Percentiles rank a stretch among this genome's conserved stretches.
These are phyloP conservation scores for Acer negundo DNA, from an alignment of 345 rosid genomes.

Conservation along the genomic window DNA sequence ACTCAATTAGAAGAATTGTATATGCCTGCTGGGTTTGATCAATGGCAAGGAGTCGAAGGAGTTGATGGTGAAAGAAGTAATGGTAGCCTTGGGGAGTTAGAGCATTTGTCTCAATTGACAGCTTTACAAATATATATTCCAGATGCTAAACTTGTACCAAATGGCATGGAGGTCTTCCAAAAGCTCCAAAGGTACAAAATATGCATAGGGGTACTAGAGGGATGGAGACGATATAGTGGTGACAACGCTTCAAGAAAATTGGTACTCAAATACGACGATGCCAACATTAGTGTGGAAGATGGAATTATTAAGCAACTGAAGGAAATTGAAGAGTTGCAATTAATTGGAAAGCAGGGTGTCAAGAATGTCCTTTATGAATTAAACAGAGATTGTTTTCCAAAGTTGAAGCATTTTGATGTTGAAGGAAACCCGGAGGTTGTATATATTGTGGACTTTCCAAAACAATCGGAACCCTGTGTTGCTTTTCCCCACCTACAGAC, in stretches of 20 bases:
- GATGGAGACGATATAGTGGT: too few species aligned
- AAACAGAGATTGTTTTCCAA: conserved; percentile 4
- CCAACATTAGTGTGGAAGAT: neutral
- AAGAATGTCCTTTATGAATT: neutral
- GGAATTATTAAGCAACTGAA: neutral
- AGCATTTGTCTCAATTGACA: conserved; percentile 17
- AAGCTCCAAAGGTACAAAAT: neutral
- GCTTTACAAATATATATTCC: too few species aligned
- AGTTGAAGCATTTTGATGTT: conserved; percentile 15
- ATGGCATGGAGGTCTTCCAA: neutral
- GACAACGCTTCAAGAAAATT: neutral
- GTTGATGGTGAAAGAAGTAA: neutral
- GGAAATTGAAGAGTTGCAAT: conserved; percentile 1
- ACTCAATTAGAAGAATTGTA: conserved; percentile 30
- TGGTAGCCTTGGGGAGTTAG: conserved; percentile 10
- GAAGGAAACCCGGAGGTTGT: neutral
- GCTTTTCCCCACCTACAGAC: conserved; percentile 22
- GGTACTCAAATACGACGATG: neutral
- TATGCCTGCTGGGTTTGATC: conserved; percentile 11
- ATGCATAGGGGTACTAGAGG: neutral
- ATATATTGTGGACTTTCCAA: neutral
- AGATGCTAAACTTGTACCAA: neutral
- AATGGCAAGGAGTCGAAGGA: conserved; percentile 3
- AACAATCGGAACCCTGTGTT: neutral
- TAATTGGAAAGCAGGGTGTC: conserved; percentile 4